Base-by-base conservation (phyloP, 352 stramenopile genomes). In the Phytopythium montanum region DNA sequence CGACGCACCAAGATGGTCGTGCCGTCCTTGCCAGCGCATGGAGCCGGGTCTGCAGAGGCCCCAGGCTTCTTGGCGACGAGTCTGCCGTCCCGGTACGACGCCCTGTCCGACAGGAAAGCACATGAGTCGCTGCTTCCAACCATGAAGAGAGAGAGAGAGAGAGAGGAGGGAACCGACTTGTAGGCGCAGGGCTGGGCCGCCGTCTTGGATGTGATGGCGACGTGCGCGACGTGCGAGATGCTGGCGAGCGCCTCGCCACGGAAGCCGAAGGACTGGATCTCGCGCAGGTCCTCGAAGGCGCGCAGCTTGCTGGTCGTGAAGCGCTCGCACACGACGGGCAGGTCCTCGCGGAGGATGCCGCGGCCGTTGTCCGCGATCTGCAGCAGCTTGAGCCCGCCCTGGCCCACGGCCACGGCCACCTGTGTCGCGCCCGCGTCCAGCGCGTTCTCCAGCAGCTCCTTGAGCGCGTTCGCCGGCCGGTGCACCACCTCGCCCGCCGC, bases 371-470 rank as follows among this genome's bases (percentile, higher is more conserved):
- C 96, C 64, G 97, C 83, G 63, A 99, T 98, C 66, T 97, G 91
- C 58, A 99, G 76, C 45, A 97, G 67, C 73, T 98, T 97, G 26
- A 98, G 72, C 0, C 95, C 95, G 38, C 95, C 95, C 46, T 95
- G 77, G 52, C 75, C 83, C 38, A 80, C 71, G 0, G 83, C 88
- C 25, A 97, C 78, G 1, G 72, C 70, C 61, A 97, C 88, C 46
- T 90, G 74, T 19, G 84, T 96, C 3, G 90, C 80, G 19, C 90
- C 91, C 14, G 98, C 97, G 76, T 99, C 98, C 36, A 99, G 80
- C 50, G 84, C 94, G 79, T 99, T 99, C 81, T 99, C 98, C 45
- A 99, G 70, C 16, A 99, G 73, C 76, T 99, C 98, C 69, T 99
- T 99, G 34, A 99, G 71, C 38, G 97, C 96, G 52, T 94, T 97